These are phyloP conservation scores for Stephanodiscus triporus DNA, from an alignment of 108 stramenopile genomes.

Conservation along the genomic window DNA sequence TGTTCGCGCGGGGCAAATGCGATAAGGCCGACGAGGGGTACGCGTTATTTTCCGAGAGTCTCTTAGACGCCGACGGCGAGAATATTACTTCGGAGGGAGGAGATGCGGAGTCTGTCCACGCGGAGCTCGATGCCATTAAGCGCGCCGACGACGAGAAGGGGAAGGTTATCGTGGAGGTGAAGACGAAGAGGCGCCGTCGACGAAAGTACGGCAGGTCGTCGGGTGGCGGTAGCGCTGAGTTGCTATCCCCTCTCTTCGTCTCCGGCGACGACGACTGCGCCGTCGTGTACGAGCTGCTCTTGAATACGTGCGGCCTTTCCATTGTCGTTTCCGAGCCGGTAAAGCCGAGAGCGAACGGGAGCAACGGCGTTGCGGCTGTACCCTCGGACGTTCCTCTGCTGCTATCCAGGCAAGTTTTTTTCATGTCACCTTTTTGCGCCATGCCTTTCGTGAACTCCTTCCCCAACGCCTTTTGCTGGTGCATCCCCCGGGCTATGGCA, in stretches of 20 bases:
- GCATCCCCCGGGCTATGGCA: conserved; percentile 4
- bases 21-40: background rate
- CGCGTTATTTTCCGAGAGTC: conserved; percentile 21
- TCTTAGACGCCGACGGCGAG: conserved; percentile 6
- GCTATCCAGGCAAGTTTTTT: conserved; percentile 15
- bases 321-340: background rate
- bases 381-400: conserved; percentile 61
- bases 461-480: background rate
- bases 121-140: conserved; percentile 69
- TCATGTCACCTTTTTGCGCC: background rate
- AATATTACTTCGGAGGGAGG: conserved; percentile 3
- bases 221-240: background rate
- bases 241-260: conserved; percentile 42
- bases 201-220: background rate
- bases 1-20: conserved; percentile 6
- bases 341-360: background rate
- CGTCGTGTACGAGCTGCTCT: conserved; percentile 62
- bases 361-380: background rate
- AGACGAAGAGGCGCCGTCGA: conserved; percentile 16
- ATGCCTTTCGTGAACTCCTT: background rate
- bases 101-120: conserved; percentile 28
- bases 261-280: conserved; percentile 63
- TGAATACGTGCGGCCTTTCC: conserved; percentile 55
- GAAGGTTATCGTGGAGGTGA: conserved; percentile 34
- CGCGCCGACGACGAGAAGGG: conserved; percentile 41